Base-by-base conservation (phyloP, 1,139 yeast genomes). In the Scheffersomyces illinoinensis region DNA sequence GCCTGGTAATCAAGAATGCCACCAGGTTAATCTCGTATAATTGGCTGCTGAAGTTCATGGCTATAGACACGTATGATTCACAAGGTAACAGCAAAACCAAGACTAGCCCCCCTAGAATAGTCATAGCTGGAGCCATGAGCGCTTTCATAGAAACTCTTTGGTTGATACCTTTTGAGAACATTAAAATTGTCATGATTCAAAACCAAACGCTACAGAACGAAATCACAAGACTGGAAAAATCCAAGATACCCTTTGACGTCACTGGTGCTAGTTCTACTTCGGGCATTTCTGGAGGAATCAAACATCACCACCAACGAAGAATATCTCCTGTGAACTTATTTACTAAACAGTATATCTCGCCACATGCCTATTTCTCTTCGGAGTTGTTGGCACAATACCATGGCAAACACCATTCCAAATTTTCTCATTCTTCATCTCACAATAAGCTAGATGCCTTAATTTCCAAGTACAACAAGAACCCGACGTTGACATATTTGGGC, bases 141-240 rank as follows among this genome's bases (percentile, higher is more conserved):
- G 98, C 96, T 5, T 81, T 88, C 59, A 76, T 88, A 56, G 99
- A 95, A 73, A 88, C 96, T 5, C 66, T 92, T 52, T 85, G 93
- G 79, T 85, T 95, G 43, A 90, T 95, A 26, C 99, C 99, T 0
- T 93, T 95, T 74, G 99, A 95, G 68, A 91, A 88, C 69, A 82
- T 93, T 65, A 93, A 93, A 71, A 89, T 91, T 5, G 84, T 92
- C 17, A 88, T 92, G 95, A 88, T 93, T 62, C 97, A 93, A 68
- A 85, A 88, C 66, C 79, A 75, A 73, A 64, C 76, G 5, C 69
- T 79, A 58, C 66, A 62, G 47, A 79, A 79, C 57, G 85, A 81
- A 61, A 62, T 75, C 39, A 57, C 62, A 2, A 66, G 78, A 52
- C 58, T 68, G 47, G 66, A 68, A 19, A 64, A 66, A 6, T 61